Evolutionary conservation across 1,139 yeast species (phyloP).

Genomic region (Entelexis paramagnoliae): DNA sequence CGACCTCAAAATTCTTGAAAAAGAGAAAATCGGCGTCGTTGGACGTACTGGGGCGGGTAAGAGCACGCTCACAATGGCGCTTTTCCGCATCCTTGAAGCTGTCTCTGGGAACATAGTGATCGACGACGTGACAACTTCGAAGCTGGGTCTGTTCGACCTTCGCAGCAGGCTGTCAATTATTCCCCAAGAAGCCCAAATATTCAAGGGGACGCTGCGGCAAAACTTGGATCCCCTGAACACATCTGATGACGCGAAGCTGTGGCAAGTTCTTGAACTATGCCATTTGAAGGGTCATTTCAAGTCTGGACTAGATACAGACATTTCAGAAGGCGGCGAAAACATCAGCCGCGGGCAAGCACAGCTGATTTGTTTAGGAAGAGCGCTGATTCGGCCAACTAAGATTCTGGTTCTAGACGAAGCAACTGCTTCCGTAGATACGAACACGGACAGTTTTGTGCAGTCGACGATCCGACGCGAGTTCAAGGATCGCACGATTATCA

Average conservation of each 20-base stretch:
- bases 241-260: constrained; percentile 42
- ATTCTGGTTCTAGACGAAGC: constrained; percentile 71
- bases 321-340: constrained; percentile 62
- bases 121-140: constrained; percentile 48
- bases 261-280: constrained; percentile 67
- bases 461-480: constrained; percentile 60
- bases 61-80: constrained; percentile 55
- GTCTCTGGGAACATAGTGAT: constrained; percentile 44
- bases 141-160: constrained; percentile 48
- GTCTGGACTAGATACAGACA: constrained; percentile 34
- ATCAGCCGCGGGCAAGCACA: constrained; percentile 73
- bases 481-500: constrained; percentile 55
- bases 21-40: constrained; percentile 67
- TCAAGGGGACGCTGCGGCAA: constrained; percentile 52
- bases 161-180: constrained; percentile 53
- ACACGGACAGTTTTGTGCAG: constrained; percentile 66
- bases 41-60: constrained; percentile 86
- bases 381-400: constrained; percentile 50
- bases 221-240: constrained; percentile 55
- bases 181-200: constrained; percentile 67
- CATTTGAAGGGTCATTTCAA: constrained; percentile 67
- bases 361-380: constrained; percentile 64
- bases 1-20: constrained; percentile 41
- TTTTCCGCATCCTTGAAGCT: constrained; percentile 63
- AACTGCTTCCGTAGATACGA: constrained; percentile 74